Evolutionary conservation across 768 basidiomycete species (phyloP), one percentile per base, ranked within the genome.

Genomic region (Candolleomyces aberdarensis): DNA sequence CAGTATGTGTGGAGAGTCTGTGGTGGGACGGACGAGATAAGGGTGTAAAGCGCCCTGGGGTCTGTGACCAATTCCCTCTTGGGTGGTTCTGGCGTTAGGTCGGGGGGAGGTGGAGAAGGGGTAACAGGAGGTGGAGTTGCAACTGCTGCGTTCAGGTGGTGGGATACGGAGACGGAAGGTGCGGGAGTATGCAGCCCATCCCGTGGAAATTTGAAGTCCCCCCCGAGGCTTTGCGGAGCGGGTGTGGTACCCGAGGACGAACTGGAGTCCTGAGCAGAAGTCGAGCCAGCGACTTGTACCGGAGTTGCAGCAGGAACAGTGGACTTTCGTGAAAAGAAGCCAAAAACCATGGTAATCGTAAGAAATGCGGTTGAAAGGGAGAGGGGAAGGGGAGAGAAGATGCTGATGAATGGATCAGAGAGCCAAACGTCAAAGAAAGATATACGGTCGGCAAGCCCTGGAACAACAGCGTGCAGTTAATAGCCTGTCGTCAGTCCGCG

Each of bases 1-100:
- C 81, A 79, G 72, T 88, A 90, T 0, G 80, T 61, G 67, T 89
- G 87, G 0, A 91, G 76, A 0, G 80, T 85, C 71, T 89, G 86
- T 7, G 89, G 76, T 11, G 89, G 89, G 44, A 91, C 80, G 13
- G 83, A 78, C 32, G 76, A 69, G 67, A 91, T 76, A 62, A 88
- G 79, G 6, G 81, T 67, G 49, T 79, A 73, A 1, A 91, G 74
- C 13, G 75, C 66, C 31, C 73, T 67, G 4, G 82, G 69, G 64
- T 85, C 78, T 29, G 70, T 69, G 5, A 19, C n/a, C n/a, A 43
- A 9, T 49, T 31, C 3, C 57, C 57, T 1, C 36, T 36, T 36
- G 6, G 36, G 36, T 36, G 36, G 36, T 36, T 36, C 36, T 36
- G 36, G 36, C 36, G 6, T 11, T 36, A 26, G 53, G n/a, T 53